Conservation (phyloP, 2,329 filamentous ascomycete genomes). For the Stachybotrys chlorohalonatus region DNA sequence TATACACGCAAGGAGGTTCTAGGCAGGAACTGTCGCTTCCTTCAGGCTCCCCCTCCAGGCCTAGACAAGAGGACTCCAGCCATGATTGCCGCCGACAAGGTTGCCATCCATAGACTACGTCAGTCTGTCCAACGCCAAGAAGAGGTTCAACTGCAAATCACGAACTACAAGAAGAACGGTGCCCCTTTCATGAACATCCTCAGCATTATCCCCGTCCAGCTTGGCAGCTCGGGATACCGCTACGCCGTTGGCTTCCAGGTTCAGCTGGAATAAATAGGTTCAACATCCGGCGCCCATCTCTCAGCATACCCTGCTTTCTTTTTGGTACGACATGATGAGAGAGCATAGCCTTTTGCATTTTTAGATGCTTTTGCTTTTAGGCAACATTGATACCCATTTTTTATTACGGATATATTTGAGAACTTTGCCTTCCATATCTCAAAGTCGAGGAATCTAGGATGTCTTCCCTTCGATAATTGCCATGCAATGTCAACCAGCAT, state of each 20-base stretch:
- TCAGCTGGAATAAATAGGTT: conserved; percentile 38
- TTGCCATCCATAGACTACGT: conserved; percentile 47
- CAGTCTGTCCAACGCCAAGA: conserved; percentile 31
- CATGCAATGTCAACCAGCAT: not conserved
- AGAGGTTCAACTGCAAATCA: conserved; percentile 46
- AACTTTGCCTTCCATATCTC: not conserved
- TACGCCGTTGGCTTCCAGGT: conserved; percentile 79
- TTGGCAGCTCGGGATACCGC: conserved; percentile 54
- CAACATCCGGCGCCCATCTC: not conserved
- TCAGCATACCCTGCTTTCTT: not conserved
- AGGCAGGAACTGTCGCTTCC: conserved; percentile 75
- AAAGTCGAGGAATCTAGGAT: not conserved
- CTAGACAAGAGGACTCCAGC: conserved; percentile 3
- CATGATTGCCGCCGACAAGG: conserved; percentile 23
- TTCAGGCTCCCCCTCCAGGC: conserved; percentile 62
- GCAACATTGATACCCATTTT: not conserved
- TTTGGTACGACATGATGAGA: not conserved
- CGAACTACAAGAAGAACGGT: conserved; percentile 77
- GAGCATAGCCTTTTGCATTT: not conserved
- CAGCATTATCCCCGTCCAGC: conserved; percentile 73
- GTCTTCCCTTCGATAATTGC: not conserved
- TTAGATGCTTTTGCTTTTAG: not conserved
- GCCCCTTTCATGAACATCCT: conserved; percentile 73
- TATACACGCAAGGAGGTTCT: conserved; percentile 67
- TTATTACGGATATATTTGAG: not conserved